Percentiles rank a stretch among this genome's conserved stretches.
Conservation (phyloP, 345 rosid species). For the Rhodamnia argentea region DNA sequence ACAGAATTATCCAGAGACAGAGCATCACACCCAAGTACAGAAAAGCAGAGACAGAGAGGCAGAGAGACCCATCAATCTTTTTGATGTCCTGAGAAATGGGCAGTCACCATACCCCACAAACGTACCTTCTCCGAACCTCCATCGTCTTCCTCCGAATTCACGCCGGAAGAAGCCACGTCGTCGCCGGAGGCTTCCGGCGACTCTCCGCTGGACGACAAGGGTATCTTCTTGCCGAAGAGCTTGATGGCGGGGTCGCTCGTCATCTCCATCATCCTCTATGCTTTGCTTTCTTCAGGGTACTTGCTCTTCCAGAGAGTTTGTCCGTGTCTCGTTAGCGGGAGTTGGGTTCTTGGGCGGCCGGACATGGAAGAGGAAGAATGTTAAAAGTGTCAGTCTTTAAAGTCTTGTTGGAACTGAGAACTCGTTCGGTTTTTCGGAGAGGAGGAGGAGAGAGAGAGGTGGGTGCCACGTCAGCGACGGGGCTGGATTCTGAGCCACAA, state of each 20-base stretch:
- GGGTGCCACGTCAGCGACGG: conserved; percentile 60
- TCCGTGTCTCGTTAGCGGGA: not conserved
- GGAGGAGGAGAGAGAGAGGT: conserved; percentile 46
- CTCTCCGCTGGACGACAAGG: conserved; percentile 16
- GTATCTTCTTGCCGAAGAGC: conserved; percentile 72
- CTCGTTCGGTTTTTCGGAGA: not conserved
- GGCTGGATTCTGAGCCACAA: conserved; percentile 73
- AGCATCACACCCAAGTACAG: not conserved
- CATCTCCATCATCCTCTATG: not conserved
- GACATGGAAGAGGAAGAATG: not conserved
- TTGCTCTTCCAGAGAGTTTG: not conserved
- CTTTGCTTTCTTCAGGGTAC: conserved; percentile 12
- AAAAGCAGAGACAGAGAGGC: not conserved
- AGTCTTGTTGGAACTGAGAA: not conserved
- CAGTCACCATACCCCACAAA: conserved; percentile 1
- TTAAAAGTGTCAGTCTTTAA: not conserved
- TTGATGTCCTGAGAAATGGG: not conserved
- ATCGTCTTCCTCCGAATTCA: not conserved
- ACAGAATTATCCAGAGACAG: not conserved
- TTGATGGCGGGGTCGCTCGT: conserved; percentile 45
- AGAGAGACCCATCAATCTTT: not conserved
- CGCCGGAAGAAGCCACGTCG: conserved; percentile 1
- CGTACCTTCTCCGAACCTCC: not conserved
- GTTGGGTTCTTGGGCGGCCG: not conserved
- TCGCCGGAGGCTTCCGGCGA: conserved; percentile 8